A percentile compares a stretch with the other conserved stretches of the same genome.
phyloP scores from a whole-genome alignment of 805 yeast species.

The Candida germanica region DNA sequence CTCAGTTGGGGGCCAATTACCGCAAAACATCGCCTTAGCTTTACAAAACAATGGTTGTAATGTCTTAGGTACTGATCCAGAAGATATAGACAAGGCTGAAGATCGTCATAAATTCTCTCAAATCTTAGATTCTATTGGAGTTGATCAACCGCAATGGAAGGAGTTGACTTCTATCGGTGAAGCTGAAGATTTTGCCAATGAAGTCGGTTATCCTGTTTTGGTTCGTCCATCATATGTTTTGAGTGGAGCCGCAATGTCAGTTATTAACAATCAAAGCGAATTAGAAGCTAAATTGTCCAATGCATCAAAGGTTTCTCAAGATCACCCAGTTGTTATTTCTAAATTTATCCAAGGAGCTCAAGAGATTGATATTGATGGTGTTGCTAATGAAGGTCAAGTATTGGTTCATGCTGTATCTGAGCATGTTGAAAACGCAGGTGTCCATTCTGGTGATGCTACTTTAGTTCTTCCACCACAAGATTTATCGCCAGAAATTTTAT shows the following conservation, averaged over 20 bases:
- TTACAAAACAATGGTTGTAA: constrained; percentile 81
- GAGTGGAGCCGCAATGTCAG: constrained; percentile 99
- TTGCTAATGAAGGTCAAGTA: constrained; percentile 90
- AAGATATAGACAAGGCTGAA: constrained; percentile 94
- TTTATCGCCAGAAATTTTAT: constrained; percentile 63
- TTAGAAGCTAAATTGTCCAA: constrained; percentile 76
- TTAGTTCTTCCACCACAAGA: constrained; percentile 96
- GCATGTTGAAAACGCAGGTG: constrained; percentile 99
- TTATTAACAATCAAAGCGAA: constrained; percentile 74
- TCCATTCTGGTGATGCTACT: constrained; percentile 99
- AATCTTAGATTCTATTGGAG: constrained; percentile 85
- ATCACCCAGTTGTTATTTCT: constrained; percentile 96
- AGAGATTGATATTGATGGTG: constrained; percentile 99
- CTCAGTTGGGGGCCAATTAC: constrained; percentile 96
- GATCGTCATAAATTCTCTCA: constrained; percentile 97
- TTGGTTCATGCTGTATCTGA: constrained; percentile 97
- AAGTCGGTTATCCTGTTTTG: constrained; percentile 90
- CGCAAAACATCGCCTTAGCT: constrained; percentile 91
- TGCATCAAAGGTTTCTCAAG: constrained; percentile 91
- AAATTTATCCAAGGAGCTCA: constrained; percentile 95
- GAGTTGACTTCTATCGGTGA: constrained; percentile 84
- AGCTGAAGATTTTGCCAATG: constrained; percentile 80
- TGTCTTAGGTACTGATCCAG: constrained; percentile 91
- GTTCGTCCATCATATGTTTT: constrained; percentile 97
- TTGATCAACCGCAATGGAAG: constrained; percentile 98